phyloP scores from a whole-genome alignment of 2,329 filamentous ascomycete species.

The Trichoderma oligosporum region DNA sequence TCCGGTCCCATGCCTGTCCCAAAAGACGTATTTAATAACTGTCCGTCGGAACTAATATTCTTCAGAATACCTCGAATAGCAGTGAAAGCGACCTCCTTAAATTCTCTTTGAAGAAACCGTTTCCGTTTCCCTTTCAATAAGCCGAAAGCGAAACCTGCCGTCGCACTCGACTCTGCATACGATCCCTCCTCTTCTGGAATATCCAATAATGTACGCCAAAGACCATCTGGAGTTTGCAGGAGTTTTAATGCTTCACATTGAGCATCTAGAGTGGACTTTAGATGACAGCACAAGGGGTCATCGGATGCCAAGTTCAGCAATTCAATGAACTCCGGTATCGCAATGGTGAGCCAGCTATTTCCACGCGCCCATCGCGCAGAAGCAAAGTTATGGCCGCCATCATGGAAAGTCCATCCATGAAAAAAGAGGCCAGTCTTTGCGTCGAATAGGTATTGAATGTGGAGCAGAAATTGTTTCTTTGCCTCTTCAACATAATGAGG shows the following conservation, averaged over 20 bases:
- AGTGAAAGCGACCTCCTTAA: neutral
- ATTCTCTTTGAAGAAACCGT: neutral
- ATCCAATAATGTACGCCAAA: conserved; percentile 8
- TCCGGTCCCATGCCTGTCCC: conserved; percentile 4
- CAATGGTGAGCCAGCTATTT: conserved; percentile 14
- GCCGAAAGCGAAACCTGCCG: conserved; percentile 9
- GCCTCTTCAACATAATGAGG: conserved; percentile 5
- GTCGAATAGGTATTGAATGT: conserved; percentile 9
- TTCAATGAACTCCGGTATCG: conserved; percentile 5
- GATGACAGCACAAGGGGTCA: neutral
- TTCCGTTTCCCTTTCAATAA: conserved; percentile 3
- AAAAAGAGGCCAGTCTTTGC: conserved; percentile 9
- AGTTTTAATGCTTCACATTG: conserved; percentile 8
- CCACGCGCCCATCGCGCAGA: conserved; percentile 5
- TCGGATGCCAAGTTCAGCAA: neutral
- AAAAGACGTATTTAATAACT: conserved; percentile 9
- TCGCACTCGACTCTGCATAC: conserved; percentile 5
- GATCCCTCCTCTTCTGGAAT: conserved; percentile 7
- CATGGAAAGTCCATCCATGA: conserved; percentile 9
- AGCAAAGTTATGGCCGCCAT: conserved; percentile 10
- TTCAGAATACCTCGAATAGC: neutral
- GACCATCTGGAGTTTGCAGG: neutral
- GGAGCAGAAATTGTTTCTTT: conserved; percentile 6
- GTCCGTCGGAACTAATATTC: neutral
- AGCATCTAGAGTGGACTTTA: neutral